Base-by-base conservation (phyloP, 345 rosid genomes). In the Mangifera indica region DNA sequence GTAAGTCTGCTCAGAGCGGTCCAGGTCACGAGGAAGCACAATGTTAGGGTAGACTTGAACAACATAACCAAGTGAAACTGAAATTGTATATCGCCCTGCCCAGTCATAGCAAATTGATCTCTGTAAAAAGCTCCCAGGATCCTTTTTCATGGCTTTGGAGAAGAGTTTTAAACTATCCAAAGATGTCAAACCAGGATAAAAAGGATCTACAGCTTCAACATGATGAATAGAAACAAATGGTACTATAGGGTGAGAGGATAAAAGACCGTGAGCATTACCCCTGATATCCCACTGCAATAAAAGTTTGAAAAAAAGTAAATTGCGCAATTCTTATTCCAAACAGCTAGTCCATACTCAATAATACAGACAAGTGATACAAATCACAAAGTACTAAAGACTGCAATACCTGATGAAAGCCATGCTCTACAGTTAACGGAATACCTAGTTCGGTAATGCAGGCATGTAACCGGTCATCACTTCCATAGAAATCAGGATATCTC, bases 371-470 rank as follows among this genome's bases (percentile, higher is more conserved):
- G 32, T 29, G 3, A 29, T 10, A 37, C 54, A 74, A 49, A 25
- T 17, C 54, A 72, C 57, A 62, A 20, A 65, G 56, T 42, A 44
- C 53, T 40, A 65, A 55, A 25, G 9, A 26, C 8, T 26, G 25
- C 34, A 26, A 18, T 66, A 91, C 98, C 94, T 91, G 98, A 68
- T 93, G 98, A 80, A 93, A 93, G 32, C 98, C 98, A 48, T 74
- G 86, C 74, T 94, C 98, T 74, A 81, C 87, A 5, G 95, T 81
- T 63, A 94, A 74, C 70, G 98, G 97, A 81, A 94, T 84, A 13
- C 98, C 97, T 0, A 94, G 89, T 73, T 94, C 98, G 0, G 97
- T 82, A 74, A 91, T 92, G 77, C 98, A 94, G 60, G 98, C 97
- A 37, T 90, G 97, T 13, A 94, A 87, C 3, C 98, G 87, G 81